Percentiles rank a stretch among this genome's conserved stretches.
These are phyloP conservation scores for Pyrenophora seminiperda DNA, from an alignment of 2,329 filamentous ascomycete species.

Conservation along the genomic window DNA sequence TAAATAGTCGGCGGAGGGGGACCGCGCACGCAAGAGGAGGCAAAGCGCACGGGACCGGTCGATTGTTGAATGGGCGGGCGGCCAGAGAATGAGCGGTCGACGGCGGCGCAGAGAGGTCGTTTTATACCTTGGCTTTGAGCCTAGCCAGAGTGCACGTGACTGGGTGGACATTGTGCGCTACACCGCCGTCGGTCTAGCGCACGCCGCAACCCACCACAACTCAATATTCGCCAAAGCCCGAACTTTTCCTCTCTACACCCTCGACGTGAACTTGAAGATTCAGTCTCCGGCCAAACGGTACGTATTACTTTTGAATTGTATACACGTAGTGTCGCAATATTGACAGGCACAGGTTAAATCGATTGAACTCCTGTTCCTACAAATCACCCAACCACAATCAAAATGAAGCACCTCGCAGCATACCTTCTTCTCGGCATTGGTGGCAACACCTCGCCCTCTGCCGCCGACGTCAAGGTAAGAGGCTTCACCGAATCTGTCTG, in stretches of 20 bases:
- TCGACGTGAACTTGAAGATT: constrained; percentile 83
- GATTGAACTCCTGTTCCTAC: constrained; percentile 92
- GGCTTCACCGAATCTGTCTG: background rate
- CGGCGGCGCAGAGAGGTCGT: constrained; percentile 28
- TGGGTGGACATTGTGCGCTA: constrained; percentile 9
- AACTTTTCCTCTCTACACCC: constrained; percentile 43
- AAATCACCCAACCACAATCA: constrained; percentile 52
- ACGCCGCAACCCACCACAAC: constrained; percentile 15
- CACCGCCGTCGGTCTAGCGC: constrained; percentile 7
- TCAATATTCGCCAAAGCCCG: constrained; percentile 30
- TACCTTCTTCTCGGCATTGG: constrained; percentile 96
- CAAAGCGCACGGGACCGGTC: constrained; percentile 24
- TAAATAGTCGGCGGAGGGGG: constrained; percentile 14
- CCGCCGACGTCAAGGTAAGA: constrained; percentile 68
- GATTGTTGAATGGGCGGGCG: constrained; percentile 22
- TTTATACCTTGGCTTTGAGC: constrained; percentile 27
- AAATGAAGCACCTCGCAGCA: constrained; percentile 99
- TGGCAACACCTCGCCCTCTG: constrained; percentile 88
- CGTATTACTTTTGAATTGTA: background rate
- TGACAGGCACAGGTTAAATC: constrained; percentile 63
- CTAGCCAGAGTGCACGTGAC: constrained; percentile 24
- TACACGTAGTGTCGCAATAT: constrained; percentile 9
- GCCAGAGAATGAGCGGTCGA: constrained; percentile 30
- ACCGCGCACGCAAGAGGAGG: constrained; percentile 20
- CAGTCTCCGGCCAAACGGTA: constrained; percentile 98